Evolutionary conservation across 2,329 filamentous ascomycete genomes (phyloP).

Genomic region (Pyrenophora tritici-repentis): DNA sequence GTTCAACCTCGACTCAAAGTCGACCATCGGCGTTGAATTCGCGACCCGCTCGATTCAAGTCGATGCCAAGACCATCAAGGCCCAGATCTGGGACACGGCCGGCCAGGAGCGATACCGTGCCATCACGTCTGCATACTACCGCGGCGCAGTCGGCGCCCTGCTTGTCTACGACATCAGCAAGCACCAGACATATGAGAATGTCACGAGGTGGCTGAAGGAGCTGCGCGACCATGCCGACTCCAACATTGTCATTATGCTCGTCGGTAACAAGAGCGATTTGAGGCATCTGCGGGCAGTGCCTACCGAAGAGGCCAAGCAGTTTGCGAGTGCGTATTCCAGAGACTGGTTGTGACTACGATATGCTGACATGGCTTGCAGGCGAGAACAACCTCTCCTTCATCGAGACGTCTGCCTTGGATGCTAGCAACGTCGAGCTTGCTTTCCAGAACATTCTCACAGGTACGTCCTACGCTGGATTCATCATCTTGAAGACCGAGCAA

Average conservation of each 20-base stretch:
- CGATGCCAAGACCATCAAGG: constrained; percentile 99
- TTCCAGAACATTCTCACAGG: constrained; percentile 99
- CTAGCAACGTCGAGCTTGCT: constrained; percentile 97
- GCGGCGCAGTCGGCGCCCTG: constrained; percentile 93
- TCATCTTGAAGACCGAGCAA: neutral
- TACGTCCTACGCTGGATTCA: constrained; percentile 54
- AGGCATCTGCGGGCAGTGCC: constrained; percentile 95
- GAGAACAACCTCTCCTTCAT: constrained; percentile 99
- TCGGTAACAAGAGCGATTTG: constrained; percentile 99
- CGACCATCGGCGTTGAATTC: constrained; percentile 99
- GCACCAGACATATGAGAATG: constrained; percentile 98
- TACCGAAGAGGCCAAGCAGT: constrained; percentile 96
- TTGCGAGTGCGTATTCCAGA: constrained; percentile 73
- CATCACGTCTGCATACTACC: constrained; percentile 99
- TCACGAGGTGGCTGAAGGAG: constrained; percentile 98
- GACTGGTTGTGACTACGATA: neutral
- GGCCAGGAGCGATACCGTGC: constrained; percentile 98
- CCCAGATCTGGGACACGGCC: constrained; percentile 99
- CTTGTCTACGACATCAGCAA: constrained; percentile 99
- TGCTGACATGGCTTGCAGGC: constrained; percentile 58
- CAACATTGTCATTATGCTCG: constrained; percentile 99
- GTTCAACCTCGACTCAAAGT: constrained; percentile 99
- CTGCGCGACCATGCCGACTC: constrained; percentile 96
- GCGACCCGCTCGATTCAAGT: constrained; percentile 98
- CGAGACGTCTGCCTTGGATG: constrained; percentile 97